Conservation (phyloP, 257 asterid species). For the Rubia yunnanensis region DNA sequence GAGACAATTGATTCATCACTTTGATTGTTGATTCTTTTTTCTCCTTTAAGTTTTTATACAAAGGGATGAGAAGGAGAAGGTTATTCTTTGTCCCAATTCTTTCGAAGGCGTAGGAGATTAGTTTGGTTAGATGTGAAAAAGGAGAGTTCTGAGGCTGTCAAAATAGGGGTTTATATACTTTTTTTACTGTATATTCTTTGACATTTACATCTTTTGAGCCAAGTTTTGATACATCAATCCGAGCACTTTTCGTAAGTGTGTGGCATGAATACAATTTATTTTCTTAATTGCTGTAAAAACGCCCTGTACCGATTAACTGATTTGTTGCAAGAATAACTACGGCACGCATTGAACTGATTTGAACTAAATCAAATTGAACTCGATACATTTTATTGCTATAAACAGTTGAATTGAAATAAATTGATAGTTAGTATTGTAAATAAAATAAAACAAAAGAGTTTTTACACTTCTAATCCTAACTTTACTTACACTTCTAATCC, state of each 20-base stretch:
- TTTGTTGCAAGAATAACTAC: too few species aligned
- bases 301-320: too few species aligned
- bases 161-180: too few species aligned
- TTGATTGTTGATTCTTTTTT: constrained; percentile 6
- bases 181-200: constrained; percentile 11
- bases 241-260: constrained; percentile 1
- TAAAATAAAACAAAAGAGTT: too few species aligned
- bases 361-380: too few species aligned
- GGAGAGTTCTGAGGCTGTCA: not conserved
- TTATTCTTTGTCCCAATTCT: constrained; percentile 6
- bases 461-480: too few species aligned
- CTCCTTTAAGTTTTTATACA: constrained; percentile 1
- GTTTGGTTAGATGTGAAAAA: constrained; percentile 15
- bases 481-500: too few species aligned
- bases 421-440: too few species aligned
- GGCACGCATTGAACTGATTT: too few species aligned
- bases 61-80: not conserved
- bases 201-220: not conserved
- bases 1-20: constrained; percentile 20
- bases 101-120: constrained; percentile 18
- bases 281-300: too few species aligned
- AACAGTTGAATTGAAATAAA: too few species aligned
- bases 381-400: too few species aligned
- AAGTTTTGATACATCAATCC: not conserved
- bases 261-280: not conserved